These are phyloP conservation scores for Persicaria maculosa DNA, from an alignment of 148 eudicot species.

Conservation along the genomic window DNA sequence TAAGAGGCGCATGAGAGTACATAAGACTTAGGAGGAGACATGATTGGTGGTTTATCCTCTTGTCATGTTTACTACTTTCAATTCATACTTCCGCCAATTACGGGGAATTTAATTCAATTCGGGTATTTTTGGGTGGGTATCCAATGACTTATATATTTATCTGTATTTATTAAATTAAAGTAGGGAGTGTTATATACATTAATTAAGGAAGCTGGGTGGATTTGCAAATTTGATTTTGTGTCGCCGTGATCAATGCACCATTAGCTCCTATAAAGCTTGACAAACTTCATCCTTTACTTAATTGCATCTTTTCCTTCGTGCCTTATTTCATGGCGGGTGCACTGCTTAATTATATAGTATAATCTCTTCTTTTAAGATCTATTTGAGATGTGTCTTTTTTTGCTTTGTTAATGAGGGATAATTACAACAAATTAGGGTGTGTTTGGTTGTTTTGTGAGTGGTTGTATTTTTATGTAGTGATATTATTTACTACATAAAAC, in stretches of 20 bases:
- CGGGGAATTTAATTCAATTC: not conserved
- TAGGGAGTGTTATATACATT: not conserved
- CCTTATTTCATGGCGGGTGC: conserved; percentile 7
- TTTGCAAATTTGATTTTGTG: not conserved
- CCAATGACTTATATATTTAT: not conserved
- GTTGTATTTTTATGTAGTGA: too few species aligned
- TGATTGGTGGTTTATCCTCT: conserved; percentile 3
- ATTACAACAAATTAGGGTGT: not conserved
- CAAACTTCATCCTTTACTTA: not conserved
- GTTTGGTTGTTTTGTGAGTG: too few species aligned
- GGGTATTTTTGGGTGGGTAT: conserved; percentile 6
- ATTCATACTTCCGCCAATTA: conserved; percentile 6
- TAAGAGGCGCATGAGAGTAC: not conserved
- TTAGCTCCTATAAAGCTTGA: conserved; percentile 6
- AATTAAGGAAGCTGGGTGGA: not conserved
- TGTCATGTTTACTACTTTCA: not conserved
- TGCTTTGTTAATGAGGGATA: not conserved
- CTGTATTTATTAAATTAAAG: not conserved
- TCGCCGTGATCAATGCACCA: conserved; percentile 11
- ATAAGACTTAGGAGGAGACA: not conserved
- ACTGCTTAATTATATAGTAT: not conserved
- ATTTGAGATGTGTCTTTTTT: not conserved
- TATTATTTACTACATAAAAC: too few species aligned
- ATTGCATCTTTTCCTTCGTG: not conserved
- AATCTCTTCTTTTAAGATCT: not conserved